Evolutionary conservation across 2,329 filamentous ascomycete genomes (phyloP), one percentile per base, ranked within the genome.

Genomic region (Colletotrichum cuscutae): DNA sequence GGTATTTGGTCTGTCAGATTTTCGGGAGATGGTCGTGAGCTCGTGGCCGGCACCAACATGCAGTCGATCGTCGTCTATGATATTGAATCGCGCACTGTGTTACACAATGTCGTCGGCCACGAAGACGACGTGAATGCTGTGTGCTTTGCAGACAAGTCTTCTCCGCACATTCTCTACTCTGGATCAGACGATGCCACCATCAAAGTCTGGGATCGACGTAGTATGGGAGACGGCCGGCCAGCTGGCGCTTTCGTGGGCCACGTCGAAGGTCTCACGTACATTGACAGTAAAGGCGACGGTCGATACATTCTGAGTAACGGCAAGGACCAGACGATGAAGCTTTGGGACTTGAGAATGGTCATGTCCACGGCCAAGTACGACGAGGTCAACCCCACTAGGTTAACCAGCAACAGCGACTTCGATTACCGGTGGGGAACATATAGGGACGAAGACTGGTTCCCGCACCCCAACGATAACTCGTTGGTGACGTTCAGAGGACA

Each of bases 261-360:
- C 77, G 87, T 89, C 65, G 90, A 93, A 79, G 91, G 91, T 3
- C 78, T 93, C 62, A 93, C 91, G 0, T 93, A 93, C 77, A 88
- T 93, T 68, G 91, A 93, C 81, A 91, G 89, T 81, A 93, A 93
- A 78, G 90, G 90, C 64, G 91, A 93, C 78, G 91, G 91, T 4
- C 86, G 91, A 69, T 98, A 98, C 81, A 93, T 98, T 9, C 89
- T 99, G 30, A 95, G 93, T 76, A 99, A 99, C 78, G 94, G 91
- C 74, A 99, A 98, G 80, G 97, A 99, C 79, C 97, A 98, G 82
- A 96, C 92, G 54, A 97, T 97, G 90, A 98, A 98, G 83, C 88
- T 99, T 0, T 99, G 97, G 97, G 97, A 99, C 81, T 81, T 98
- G 68, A 89, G 96, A 64, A 97, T 94, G 87, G 96, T 95, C 88